Evolutionary conservation across 2,329 filamentous ascomycete species (phyloP).

Genomic region (Bipolaris gigantea): DNA sequence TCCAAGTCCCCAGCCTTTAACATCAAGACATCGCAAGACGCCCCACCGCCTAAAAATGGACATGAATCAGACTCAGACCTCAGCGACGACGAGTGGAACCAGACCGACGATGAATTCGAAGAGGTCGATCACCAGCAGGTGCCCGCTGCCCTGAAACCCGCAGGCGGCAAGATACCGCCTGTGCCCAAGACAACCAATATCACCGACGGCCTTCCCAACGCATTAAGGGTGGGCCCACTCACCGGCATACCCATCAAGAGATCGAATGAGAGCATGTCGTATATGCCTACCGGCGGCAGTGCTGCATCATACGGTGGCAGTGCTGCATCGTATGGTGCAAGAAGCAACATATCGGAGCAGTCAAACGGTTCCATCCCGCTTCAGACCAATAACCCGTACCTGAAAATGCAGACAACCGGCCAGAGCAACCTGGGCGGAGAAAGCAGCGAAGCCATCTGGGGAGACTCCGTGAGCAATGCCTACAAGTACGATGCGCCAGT

Average conservation of each 20-base stretch:
- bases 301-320: slow-evolving; percentile 34
- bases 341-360: slow-evolving; percentile 36
- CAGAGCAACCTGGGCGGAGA: slow-evolving; percentile 42
- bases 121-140: slow-evolving; percentile 36
- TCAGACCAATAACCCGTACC: slow-evolving; percentile 51
- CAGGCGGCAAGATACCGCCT: slow-evolving; percentile 34
- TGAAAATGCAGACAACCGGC: slow-evolving; percentile 44
- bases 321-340: slow-evolving; percentile 32
- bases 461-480: slow-evolving; percentile 32
- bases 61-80: slow-evolving; percentile 34
- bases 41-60: slow-evolving; percentile 24
- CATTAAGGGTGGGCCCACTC: slow-evolving; percentile 38
- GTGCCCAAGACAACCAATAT: slow-evolving; percentile 12
- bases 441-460: slow-evolving; percentile 46
- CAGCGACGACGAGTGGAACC: slow-evolving; percentile 39
- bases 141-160: slow-evolving; percentile 43
- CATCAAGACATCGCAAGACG: slow-evolving; percentile 38
- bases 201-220: slow-evolving; percentile 30
- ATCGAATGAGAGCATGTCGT: slow-evolving; percentile 32
- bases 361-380: slow-evolving; percentile 35
- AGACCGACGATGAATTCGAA: slow-evolving; percentile 41
- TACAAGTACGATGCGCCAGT: slow-evolving; percentile 39
- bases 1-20: slow-evolving; percentile 46
- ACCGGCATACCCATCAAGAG: slow-evolving; percentile 36
- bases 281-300: slow-evolving; percentile 35